Percentiles rank a stretch among this genome's conserved stretches.
Conservation (phyloP, 176 grass and related monocot genomes). For the Carex parvula region DNA sequence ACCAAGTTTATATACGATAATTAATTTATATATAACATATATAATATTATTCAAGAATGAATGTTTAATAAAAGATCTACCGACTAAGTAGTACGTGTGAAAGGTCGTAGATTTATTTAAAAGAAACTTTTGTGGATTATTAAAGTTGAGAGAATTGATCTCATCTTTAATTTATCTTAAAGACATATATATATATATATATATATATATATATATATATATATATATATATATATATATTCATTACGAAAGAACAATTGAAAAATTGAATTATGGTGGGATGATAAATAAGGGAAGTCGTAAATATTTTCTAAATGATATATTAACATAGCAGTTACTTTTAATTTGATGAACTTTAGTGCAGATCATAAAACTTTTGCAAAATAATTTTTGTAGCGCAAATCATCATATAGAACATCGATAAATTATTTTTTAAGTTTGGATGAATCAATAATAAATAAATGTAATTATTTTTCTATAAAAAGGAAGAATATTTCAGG, state of each 20-base stretch:
- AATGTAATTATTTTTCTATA: not conserved
- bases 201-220: too few species aligned
- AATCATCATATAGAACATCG: not conserved
- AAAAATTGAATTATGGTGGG: not conserved
- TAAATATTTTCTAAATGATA: not conserved
- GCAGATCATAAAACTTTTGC: not conserved
- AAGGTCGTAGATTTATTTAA: too few species aligned
- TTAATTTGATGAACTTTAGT: not conserved
- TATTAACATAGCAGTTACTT: not conserved
- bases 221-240: too few species aligned
- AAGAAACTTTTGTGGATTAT: too few species aligned
- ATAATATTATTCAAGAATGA: too few species aligned
- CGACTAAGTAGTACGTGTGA: too few species aligned
- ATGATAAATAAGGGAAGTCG: not conserved
- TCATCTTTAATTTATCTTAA: too few species aligned
- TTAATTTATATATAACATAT: not conserved
- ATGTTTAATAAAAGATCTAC: too few species aligned
- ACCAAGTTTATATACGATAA: not conserved
- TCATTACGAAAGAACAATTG: not conserved
- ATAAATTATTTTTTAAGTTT: not conserved
- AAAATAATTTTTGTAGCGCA: not conserved
- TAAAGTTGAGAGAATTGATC: too few species aligned
- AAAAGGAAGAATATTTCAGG: not conserved
- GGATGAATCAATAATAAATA: not conserved
- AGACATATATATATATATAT: too few species aligned